Conservation (phyloP, 306 rosid species). For the Vicia villosa region DNA sequence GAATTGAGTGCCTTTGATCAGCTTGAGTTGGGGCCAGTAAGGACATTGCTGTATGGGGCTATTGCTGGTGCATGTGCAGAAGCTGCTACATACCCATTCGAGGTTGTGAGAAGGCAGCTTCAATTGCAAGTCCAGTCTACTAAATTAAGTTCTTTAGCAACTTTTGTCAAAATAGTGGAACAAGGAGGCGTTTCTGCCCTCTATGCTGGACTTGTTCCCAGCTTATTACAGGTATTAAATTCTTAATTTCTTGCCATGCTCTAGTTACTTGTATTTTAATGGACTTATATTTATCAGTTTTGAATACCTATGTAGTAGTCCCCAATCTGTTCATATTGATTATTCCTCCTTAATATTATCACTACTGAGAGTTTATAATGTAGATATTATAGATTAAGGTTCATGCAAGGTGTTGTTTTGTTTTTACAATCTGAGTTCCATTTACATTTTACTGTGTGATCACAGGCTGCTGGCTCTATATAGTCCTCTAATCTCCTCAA, state of each 20-base stretch:
- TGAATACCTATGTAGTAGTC: neutral
- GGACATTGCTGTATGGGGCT: constrained; percentile 89
- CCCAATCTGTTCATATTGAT: constrained; percentile 12
- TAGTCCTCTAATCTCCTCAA: constrained; percentile 8
- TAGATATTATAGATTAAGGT: constrained; percentile 4
- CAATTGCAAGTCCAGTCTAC: constrained; percentile 87
- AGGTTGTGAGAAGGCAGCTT: constrained; percentile 88
- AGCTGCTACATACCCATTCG: constrained; percentile 93
- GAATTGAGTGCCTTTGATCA: constrained; percentile 82
- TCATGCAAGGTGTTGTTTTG: constrained; percentile 3
- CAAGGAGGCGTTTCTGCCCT: constrained; percentile 87
- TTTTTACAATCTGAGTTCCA: constrained; percentile 23
- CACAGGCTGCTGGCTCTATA: constrained; percentile 21
- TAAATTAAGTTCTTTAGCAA: constrained; percentile 77
- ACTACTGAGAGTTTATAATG: neutral
- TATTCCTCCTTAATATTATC: neutral
- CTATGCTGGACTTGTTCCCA: constrained; percentile 93
- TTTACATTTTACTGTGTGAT: constrained; percentile 18
- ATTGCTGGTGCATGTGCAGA: constrained; percentile 97
- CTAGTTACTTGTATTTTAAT: constrained; percentile 7
- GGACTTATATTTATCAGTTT: constrained; percentile 6
- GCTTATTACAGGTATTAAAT: constrained; percentile 81
- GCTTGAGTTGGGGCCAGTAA: constrained; percentile 86
- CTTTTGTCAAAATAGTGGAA: constrained; percentile 74
- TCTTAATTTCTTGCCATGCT: constrained; percentile 26